These are phyloP conservation scores for Lactarius quietus DNA, from an alignment of 768 basidiomycete genomes.

Conservation along the genomic window DNA sequence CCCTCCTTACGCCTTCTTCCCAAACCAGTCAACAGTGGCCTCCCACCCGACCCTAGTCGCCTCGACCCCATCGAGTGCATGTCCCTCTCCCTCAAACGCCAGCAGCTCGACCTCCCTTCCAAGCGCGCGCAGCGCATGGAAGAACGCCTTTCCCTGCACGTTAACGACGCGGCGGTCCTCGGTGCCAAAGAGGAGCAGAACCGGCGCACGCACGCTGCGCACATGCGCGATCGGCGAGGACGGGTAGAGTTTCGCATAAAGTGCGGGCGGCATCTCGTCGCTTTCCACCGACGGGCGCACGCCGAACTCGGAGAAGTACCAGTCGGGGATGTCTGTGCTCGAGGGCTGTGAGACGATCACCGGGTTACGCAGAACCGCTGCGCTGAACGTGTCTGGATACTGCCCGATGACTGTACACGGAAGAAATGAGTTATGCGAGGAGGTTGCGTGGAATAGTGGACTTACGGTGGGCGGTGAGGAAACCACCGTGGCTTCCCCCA, in stretches of 20 bases:
- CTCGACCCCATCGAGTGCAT: slow-evolving; percentile 32
- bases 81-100: slow-evolving; percentile 33
- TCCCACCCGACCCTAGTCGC: slow-evolving; percentile 24
- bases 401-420: slow-evolving; percentile 32
- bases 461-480: slow-evolving; percentile 29
- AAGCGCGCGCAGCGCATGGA: slow-evolving; percentile 31
- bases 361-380: slow-evolving; percentile 35
- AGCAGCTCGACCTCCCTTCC: slow-evolving; percentile 32
- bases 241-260: slow-evolving; percentile 26
- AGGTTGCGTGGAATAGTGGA: not conserved
- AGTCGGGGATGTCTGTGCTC: slow-evolving; percentile 37
- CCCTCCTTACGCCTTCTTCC: not conserved
- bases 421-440: too few relatives aligned
- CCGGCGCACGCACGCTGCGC: slow-evolving; percentile 30
- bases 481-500: slow-evolving; percentile 37
- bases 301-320: slow-evolving; percentile 33
- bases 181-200: slow-evolving; percentile 33
- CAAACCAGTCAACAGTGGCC: slow-evolving; percentile 23
- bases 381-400: slow-evolving; percentile 33
- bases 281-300: slow-evolving; percentile 13
- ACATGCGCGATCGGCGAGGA: slow-evolving; percentile 33
- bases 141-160: slow-evolving; percentile 33
- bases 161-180: slow-evolving; percentile 35
- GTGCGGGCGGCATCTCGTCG: slow-evolving; percentile 23
- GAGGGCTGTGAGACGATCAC: slow-evolving; percentile 32